A percentile compares a stretch with the other conserved stretches of the same genome.
These are phyloP conservation scores for Anethum foeniculum DNA, from an alignment of 140 eudicot species.

Conservation along the genomic window DNA sequence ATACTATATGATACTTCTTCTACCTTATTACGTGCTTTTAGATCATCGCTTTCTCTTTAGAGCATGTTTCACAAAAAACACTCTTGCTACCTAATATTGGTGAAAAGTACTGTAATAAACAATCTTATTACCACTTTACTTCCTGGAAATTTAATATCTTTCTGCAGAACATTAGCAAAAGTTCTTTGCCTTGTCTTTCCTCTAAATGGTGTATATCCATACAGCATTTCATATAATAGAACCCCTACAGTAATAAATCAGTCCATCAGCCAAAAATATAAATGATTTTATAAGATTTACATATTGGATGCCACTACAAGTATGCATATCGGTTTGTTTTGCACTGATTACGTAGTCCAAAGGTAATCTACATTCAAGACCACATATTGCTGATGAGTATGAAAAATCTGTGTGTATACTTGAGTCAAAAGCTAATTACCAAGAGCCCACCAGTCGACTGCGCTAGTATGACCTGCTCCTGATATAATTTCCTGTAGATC, in stretches of 20 bases:
- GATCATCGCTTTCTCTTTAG: neutral
- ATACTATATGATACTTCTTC: neutral
- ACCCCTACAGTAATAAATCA: conserved; percentile 40
- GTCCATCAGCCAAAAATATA: neutral
- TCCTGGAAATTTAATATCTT: conserved; percentile 81
- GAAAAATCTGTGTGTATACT: neutral
- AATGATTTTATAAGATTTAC: neutral
- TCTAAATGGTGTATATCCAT: conserved; percentile 94
- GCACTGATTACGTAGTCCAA: neutral
- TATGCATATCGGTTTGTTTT: neutral
- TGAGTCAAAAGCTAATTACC: conserved; percentile 35
- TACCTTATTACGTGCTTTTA: neutral
- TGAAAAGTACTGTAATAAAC: neutral
- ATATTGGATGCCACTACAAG: neutral
- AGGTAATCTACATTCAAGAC: neutral
- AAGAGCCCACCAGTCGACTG: conserved; percentile 99
- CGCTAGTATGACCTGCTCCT: conserved; percentile 93
- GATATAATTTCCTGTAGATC: conserved; percentile 70
- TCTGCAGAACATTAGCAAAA: conserved; percentile 78
- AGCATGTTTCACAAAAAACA: neutral
- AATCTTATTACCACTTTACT: conserved; percentile 58
- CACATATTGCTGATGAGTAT: neutral
- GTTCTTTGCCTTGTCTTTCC: conserved; percentile 99
- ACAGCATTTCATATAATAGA: conserved; percentile 83
- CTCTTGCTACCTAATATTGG: neutral